A percentile compares a stretch with the other conserved stretches of the same genome.
phyloP scores from a whole-genome alignment of 306 rosid species.

The Vigna radiata region DNA sequence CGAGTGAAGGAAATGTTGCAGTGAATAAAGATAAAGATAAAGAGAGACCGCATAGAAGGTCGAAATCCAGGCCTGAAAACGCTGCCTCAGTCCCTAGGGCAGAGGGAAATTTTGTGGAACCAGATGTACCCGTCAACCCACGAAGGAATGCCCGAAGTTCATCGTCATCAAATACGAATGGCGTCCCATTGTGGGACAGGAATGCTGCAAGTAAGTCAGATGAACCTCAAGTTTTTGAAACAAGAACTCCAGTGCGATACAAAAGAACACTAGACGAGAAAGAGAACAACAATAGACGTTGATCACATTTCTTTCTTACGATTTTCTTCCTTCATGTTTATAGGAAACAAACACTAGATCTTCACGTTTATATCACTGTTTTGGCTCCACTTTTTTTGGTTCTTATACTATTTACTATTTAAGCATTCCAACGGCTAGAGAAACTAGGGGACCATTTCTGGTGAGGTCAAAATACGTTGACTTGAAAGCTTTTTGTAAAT shows the following conservation, averaged over 20 bases:
- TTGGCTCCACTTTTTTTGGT: background rate
- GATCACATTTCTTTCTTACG: constrained; percentile 11
- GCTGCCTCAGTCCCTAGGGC: constrained; percentile 53
- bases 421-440: too few species aligned
- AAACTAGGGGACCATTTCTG: too few species aligned
- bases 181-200: constrained; percentile 67
- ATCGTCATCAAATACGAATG: constrained; percentile 47
- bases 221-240: constrained; percentile 50
- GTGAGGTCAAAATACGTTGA: too few species aligned
- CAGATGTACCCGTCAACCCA: constrained; percentile 57
- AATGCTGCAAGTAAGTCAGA: constrained; percentile 65
- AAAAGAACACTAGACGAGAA: constrained; percentile 69
- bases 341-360: background rate
- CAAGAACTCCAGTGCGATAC: constrained; percentile 56
- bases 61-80: constrained; percentile 45
- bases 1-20: constrained; percentile 20
- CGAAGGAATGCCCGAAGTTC: constrained; percentile 64
- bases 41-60: constrained; percentile 16
- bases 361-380: background rate
- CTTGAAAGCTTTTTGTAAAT: too few species aligned
- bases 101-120: constrained; percentile 50
- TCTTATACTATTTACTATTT: background rate
- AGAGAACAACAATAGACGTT: constrained; percentile 76
- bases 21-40: constrained; percentile 8
- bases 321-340: background rate